A percentile compares a stretch with the other conserved stretches of the same genome.
Conservation (phyloP, 768 basidiomycete species). For the Pleurotus pulmonarius region DNA sequence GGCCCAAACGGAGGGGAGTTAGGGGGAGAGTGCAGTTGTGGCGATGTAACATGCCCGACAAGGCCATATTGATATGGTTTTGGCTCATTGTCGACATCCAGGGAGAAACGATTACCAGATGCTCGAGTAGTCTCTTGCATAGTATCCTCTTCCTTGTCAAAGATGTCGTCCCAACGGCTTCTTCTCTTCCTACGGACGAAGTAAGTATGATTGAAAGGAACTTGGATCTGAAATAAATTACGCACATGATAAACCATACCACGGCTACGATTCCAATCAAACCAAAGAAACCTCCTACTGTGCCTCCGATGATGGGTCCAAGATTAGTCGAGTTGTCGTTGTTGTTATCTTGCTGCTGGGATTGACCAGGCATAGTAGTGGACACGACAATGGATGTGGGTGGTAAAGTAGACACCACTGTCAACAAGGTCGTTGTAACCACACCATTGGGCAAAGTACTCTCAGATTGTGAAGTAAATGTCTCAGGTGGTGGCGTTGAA, state of each 20-base stretch:
- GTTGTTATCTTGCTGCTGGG: constrained; percentile 9
- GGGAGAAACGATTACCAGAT: constrained; percentile 23
- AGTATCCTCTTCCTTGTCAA: constrained; percentile 39
- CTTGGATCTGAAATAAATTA: constrained; percentile 7
- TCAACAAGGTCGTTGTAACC: constrained; percentile 30
- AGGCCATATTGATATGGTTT: constrained; percentile 63
- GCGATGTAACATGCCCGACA: constrained; percentile 42
- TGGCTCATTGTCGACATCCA: constrained; percentile 35
- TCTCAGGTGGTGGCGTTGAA: constrained; percentile 26
- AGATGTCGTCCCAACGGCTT: constrained; percentile 49
- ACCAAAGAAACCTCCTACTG: constrained; percentile 52
- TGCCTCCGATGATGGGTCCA: constrained; percentile 50
- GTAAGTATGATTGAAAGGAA: constrained; percentile 8
- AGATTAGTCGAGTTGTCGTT: constrained; percentile 21
- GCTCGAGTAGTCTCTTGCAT: constrained; percentile 19
- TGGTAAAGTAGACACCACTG: constrained; percentile 31
- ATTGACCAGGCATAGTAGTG: constrained; percentile 9
- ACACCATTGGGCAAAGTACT: constrained; percentile 39
- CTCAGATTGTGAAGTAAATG: constrained; percentile 24
- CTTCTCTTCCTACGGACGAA: constrained; percentile 28
- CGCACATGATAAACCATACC: constrained; percentile 51
- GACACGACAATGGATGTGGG: constrained; percentile 24
- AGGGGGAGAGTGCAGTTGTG: constrained; percentile 30
- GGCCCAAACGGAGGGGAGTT: constrained; percentile 23
- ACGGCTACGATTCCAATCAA: constrained; percentile 38